A percentile compares a stretch with the other conserved stretches of the same genome.
Evolutionary conservation across 768 basidiomycete species (phyloP).

Genomic region (Suillus occidentalis): DNA sequence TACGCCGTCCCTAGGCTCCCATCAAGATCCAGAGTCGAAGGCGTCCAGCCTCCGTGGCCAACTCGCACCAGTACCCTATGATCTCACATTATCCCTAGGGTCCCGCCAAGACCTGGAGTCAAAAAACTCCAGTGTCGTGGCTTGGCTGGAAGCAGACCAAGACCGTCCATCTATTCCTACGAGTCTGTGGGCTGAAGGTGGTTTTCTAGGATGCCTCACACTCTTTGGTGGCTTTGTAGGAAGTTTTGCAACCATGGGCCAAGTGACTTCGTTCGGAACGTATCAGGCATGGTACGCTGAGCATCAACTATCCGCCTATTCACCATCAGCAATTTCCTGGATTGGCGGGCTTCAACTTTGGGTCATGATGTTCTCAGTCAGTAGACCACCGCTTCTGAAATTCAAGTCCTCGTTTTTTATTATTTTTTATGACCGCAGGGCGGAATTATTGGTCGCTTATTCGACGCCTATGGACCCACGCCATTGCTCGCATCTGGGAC

Average conservation of each 20-base stretch:
- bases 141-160: background rate
- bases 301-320: conserved; percentile 48
- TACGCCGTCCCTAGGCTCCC: background rate
- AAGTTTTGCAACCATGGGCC: conserved; percentile 61
- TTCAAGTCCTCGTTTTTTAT: conserved; percentile 4
- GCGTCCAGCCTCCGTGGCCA: background rate
- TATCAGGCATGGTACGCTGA: conserved; percentile 60
- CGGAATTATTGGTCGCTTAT: conserved; percentile 51
- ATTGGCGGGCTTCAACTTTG: conserved; percentile 63
- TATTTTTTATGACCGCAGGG: conserved; percentile 38
- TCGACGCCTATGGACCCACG: conserved; percentile 54
- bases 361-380: conserved; percentile 61
- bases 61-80: background rate
- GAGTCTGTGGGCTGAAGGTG: conserved; percentile 4
- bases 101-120: background rate
- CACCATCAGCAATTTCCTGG: conserved; percentile 59
- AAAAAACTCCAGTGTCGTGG: background rate
- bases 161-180: background rate
- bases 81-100: background rate
- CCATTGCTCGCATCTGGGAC: conserved; percentile 50
- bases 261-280: conserved; percentile 64
- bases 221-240: conserved; percentile 48
- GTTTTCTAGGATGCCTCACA: conserved; percentile 4
- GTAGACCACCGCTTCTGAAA: conserved; percentile 20
- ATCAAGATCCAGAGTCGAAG: background rate